Evolutionary conservation across 805 yeast species (phyloP).

Genomic region (Grigorovia transvaalensis): DNA sequence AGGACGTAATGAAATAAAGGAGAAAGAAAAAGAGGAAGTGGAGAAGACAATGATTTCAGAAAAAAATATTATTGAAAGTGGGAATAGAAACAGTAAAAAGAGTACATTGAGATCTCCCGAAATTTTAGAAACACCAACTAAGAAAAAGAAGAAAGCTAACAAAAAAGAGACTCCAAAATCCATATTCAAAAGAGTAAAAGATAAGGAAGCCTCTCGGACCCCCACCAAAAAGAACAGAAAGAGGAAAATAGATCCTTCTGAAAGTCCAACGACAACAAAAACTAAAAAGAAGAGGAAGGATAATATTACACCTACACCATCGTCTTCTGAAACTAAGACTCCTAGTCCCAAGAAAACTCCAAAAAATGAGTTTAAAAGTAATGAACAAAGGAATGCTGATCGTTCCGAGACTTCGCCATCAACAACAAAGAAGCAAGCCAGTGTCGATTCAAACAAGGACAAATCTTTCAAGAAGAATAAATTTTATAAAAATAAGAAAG

Average conservation of each 20-base stretch:
- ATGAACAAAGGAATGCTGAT: neutral
- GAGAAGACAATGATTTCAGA: neutral
- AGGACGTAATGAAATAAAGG: neutral
- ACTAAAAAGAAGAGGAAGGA: neutral
- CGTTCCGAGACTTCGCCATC: neutral
- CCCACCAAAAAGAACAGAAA: neutral
- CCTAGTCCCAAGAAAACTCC: constrained; percentile 2
- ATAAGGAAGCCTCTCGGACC: neutral
- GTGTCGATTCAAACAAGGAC: neutral
- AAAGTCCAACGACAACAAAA: neutral
- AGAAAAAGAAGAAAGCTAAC: neutral
- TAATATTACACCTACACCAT: neutral
- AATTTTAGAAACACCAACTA: neutral
- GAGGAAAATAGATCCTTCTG: constrained; percentile 6
- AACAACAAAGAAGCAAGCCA: neutral
- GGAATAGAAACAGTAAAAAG: neutral
- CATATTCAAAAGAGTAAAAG: neutral
- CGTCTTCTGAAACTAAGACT: neutral
- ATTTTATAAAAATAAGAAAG: neutral
- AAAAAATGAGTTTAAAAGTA: neutral
- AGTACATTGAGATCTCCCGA: neutral
- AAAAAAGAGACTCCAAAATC: too few species aligned
- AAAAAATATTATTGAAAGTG: neutral
- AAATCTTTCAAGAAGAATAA: neutral
- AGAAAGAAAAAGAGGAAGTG: neutral